These are phyloP conservation scores for Annulohypoxylon truncatum DNA, from an alignment of 2,329 filamentous ascomycete species.

Conservation along the genomic window DNA sequence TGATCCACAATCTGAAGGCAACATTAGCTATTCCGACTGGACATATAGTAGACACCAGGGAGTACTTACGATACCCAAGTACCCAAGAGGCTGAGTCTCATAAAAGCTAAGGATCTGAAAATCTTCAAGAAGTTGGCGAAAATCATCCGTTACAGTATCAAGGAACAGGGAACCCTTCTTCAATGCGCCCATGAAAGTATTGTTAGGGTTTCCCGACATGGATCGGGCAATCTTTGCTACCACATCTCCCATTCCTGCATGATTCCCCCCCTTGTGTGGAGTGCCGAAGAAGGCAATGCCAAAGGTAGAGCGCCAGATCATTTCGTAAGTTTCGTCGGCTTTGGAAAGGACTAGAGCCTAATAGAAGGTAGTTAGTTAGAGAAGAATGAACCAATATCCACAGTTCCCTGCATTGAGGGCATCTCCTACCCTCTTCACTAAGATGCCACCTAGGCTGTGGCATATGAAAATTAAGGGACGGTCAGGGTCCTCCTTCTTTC, in stretches of 20 bases:
- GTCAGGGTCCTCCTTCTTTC: constrained; percentile 3
- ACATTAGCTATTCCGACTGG: not conserved
- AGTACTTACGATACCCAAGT: constrained; percentile 24
- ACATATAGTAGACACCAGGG: too few relatives aligned
- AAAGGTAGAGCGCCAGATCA: constrained; percentile 19
- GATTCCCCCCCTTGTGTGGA: constrained; percentile 26
- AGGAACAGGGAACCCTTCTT: constrained; percentile 7
- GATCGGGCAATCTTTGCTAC: constrained; percentile 23
- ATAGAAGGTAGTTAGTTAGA: constrained; percentile 4
- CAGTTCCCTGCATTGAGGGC: too few relatives aligned
- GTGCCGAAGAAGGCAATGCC: constrained; percentile 30
- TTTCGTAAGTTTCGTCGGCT: constrained; percentile 14
- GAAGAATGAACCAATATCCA: not conserved
- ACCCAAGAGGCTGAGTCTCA: constrained; percentile 22
- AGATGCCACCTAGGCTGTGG: constrained; percentile 30
- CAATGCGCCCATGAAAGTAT: constrained; percentile 27
- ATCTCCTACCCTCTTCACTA: constrained; percentile 28
- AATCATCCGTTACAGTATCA: constrained; percentile 14
- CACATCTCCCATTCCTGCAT: constrained; percentile 19
- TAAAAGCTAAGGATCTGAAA: constrained; percentile 28
- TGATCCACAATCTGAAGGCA: constrained; percentile 16
- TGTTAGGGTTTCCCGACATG: constrained; percentile 13
- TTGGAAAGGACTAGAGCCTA: constrained; percentile 29
- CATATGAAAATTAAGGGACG: constrained; percentile 37
- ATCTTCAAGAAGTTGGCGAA: constrained; percentile 28